phyloP scores from a whole-genome alignment of 139 green algal species.

The Gonium pectorale region DNA sequence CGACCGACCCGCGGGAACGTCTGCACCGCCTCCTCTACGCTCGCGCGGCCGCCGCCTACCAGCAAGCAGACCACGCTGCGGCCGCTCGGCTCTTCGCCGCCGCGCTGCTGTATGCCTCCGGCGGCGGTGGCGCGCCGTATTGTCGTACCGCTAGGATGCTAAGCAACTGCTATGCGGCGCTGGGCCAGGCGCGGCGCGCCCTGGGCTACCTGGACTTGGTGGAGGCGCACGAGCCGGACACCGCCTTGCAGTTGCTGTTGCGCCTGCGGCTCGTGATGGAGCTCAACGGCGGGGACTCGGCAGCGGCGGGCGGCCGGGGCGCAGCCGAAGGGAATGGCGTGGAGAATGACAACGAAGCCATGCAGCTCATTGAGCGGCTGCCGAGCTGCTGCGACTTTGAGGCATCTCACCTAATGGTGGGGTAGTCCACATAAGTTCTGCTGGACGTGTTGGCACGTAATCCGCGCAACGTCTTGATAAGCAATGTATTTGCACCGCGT shows the following conservation, averaged over 20 bases:
- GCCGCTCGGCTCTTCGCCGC: slow-evolving; percentile 23
- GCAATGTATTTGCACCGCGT: too few relatives aligned
- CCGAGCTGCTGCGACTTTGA: slow-evolving; percentile 38
- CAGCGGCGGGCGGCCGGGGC: background rate
- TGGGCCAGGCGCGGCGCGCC: background rate
- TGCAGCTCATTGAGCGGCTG: slow-evolving; percentile 22
- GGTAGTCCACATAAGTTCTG: too few relatives aligned
- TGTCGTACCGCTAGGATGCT: slow-evolving; percentile 41
- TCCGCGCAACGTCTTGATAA: too few relatives aligned
- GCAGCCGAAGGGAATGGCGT: background rate
- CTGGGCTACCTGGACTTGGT: slow-evolving; percentile 25
- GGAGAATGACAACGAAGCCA: background rate
- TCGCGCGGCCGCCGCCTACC: slow-evolving; percentile 10
- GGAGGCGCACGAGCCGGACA: slow-evolving; percentile 8
- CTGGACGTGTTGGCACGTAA: too few relatives aligned
- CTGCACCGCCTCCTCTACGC: slow-evolving; percentile 26
- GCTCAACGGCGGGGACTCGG: background rate
- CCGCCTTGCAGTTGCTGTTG: slow-evolving; percentile 23
- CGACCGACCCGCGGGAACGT: background rate
- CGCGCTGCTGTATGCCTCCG: slow-evolving; percentile 12
- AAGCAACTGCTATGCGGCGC: slow-evolving; percentile 22
- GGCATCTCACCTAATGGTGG: background rate
- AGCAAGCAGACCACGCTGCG: background rate
- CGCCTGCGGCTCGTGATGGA: background rate
- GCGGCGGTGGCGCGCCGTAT: slow-evolving; percentile 28